These are phyloP conservation scores for Bipolaris sorokiniana DNA, from an alignment of 2,329 filamentous ascomycete species.

Conservation along the genomic window DNA sequence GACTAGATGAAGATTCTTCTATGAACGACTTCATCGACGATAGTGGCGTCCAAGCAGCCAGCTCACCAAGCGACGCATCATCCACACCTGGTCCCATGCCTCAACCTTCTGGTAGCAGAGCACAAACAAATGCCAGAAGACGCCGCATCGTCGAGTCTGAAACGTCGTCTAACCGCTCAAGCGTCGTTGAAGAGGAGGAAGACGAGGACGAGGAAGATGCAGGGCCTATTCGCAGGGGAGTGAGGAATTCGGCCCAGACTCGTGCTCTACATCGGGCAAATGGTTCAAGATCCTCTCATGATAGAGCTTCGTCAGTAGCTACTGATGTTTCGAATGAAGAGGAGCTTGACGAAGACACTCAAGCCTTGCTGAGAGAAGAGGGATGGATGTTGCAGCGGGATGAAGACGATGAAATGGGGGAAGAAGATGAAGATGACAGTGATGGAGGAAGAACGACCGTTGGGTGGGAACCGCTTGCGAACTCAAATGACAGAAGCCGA, in stretches of 20 bases:
- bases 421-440: slow-evolving; percentile 49
- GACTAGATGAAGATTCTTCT: slow-evolving; percentile 47
- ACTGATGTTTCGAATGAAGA: slow-evolving; percentile 46
- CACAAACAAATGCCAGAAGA: slow-evolving; percentile 32
- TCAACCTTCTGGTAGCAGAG: slow-evolving; percentile 33
- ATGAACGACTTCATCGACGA: slow-evolving; percentile 54
- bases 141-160: slow-evolving; percentile 51
- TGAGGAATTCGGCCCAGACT: slow-evolving; percentile 38
- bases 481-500: slow-evolving; percentile 53
- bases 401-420: slow-evolving; percentile 49
- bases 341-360: slow-evolving; percentile 50
- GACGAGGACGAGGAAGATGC: slow-evolving; percentile 49
- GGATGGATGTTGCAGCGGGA: slow-evolving; percentile 50
- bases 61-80: slow-evolving; percentile 33
- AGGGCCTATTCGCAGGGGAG: slow-evolving; percentile 44
- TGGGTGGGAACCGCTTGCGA: slow-evolving; percentile 54
- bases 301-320: slow-evolving; percentile 42
- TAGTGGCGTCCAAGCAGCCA: slow-evolving; percentile 29
- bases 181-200: slow-evolving; percentile 38
- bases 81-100: slow-evolving; percentile 42
- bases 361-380: slow-evolving; percentile 43
- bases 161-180: slow-evolving; percentile 46
- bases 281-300: slow-evolving; percentile 39
- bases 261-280: slow-evolving; percentile 44
- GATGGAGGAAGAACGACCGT: slow-evolving; percentile 53